Base-by-base conservation (phyloP, 805 yeast species). In the Lipomyces sp. region DNA sequence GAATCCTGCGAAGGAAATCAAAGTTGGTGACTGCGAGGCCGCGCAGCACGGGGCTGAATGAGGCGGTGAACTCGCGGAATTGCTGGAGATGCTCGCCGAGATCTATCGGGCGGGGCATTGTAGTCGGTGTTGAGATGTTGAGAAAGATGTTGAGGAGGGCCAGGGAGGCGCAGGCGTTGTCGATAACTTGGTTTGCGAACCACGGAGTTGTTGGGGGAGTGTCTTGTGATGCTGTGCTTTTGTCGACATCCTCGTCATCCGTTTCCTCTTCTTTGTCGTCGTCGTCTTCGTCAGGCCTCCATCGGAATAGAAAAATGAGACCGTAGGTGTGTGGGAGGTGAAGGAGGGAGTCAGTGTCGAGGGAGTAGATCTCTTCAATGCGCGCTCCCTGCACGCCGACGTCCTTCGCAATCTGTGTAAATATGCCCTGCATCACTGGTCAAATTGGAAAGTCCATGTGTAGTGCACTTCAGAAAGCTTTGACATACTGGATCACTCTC, bases 401-500 rank as follows among this genome's bases (percentile, higher is more conserved):
- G 5, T 53, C 54, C 19, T 21, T 41, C 29, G 49, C 19, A 11
- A 53, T 41, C 24, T 47, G 44, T 14, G 44, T 32, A 21, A 53
- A 49, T 16, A 53, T 37, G 18, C 38, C 42, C 55, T 51, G 32
- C 16, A 13, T 26, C 1, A 10, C 26, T 18, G 18, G 47, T 36
- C 18, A 22, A 14, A 4, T 14, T 19, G 29, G 22, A 14, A n/a
- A n/a, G n/a, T n/a, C n/a, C n/a, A n/a, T n/a, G n/a, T n/a, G n/a
- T n/a, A n/a, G n/a, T n/a, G n/a, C 37, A 8, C 32, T 2, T 24
- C 16, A 22, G 23, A 5, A n/a, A 39, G 23, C 13, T 14, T 11
- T 36, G 6, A 28, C 51, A 5, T 32, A 46, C 55, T 23, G 58
- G 58, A 42, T 53, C 58, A 31, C 50, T 49, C 46, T 53, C 58